Conservation (phyloP, 73 alveolate species). For the Effrenium voratum region DNA sequence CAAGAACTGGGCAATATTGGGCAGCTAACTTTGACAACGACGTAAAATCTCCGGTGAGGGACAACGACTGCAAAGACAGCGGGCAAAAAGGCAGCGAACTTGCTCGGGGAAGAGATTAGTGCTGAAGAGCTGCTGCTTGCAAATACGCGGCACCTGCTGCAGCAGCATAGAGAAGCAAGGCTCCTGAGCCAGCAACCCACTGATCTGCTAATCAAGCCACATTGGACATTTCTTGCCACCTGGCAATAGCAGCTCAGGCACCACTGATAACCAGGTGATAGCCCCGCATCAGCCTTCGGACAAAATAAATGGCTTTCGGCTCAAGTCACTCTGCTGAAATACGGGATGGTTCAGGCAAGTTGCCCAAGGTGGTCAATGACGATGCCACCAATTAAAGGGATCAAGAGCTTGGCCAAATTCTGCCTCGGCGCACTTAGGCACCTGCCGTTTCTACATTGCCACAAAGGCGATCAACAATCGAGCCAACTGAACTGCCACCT, state of each 20-base stretch:
- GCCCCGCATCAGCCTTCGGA: slow-evolving; percentile 43
- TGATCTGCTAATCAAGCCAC: no score
- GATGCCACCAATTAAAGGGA: slow-evolving; percentile 65
- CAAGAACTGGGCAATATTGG: no score
- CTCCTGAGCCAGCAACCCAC: neutral
- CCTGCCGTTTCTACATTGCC: no score
- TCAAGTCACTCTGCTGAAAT: neutral
- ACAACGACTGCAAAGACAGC: no score
- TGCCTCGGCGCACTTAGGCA: slow-evolving; percentile 10
- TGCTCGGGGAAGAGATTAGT: no score
- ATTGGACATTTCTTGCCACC: no score
- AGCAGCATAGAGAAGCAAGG: neutral
- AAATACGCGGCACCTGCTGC: slow-evolving; percentile 4
- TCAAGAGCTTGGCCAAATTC: slow-evolving; percentile 82
- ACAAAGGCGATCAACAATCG: no score
- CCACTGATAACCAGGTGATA: slow-evolving; percentile 52
- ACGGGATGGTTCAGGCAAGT: neutral
- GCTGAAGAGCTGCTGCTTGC: neutral
- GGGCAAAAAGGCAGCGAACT: no score
- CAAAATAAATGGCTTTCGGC: neutral
- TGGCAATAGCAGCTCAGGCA: slow-evolving; percentile 9
- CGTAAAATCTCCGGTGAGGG: no score
- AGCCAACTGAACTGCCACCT: no score
- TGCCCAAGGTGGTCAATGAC: slow-evolving; percentile 73
- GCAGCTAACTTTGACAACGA: no score